Evolutionary conservation across 306 rosid genomes (phyloP).

Genomic region (Pyrus betulifolia): DNA sequence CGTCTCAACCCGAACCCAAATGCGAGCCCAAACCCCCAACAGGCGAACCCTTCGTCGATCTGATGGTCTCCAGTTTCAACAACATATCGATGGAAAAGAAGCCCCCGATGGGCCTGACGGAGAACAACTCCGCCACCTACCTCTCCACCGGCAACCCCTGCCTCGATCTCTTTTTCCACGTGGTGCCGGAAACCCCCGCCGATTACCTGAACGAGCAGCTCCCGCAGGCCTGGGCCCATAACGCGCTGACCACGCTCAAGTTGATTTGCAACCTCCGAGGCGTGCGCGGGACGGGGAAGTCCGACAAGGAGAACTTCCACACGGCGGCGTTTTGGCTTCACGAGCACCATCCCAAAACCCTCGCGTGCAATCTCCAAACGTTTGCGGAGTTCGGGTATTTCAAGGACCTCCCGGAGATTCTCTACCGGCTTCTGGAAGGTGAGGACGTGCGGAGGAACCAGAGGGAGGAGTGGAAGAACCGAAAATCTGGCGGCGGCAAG

Average conservation of each 20-base stretch:
- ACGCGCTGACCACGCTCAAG: conserved; percentile 53
- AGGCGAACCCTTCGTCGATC: conserved; percentile 32
- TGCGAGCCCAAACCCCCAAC: background rate
- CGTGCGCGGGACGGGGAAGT: conserved; percentile 60
- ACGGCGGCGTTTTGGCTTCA: conserved; percentile 53
- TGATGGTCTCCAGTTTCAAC: conserved; percentile 36
- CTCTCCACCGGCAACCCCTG: conserved; percentile 55
- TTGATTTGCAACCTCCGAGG: conserved; percentile 58
- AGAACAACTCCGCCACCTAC: conserved; percentile 35
- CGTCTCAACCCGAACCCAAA: background rate
- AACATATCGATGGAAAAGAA: background rate
- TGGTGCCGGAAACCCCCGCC: conserved; percentile 43
- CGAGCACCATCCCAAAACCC: conserved; percentile 54
- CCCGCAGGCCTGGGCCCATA: conserved; percentile 33
- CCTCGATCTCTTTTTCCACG: conserved; percentile 57
- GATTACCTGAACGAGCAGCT: conserved; percentile 16
- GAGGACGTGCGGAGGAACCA: conserved; percentile 21
- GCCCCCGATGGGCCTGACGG: conserved; percentile 27
- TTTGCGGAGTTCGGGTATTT: conserved; percentile 59
- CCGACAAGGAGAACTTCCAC: conserved; percentile 39
- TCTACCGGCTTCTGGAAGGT: conserved; percentile 50
- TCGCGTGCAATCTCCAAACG: conserved; percentile 39
- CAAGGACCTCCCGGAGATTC: conserved; percentile 70
- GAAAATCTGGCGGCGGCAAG: background rate
- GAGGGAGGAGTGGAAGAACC: conserved; percentile 21